Base-by-base conservation (phyloP, 2,329 filamentous ascomycete genomes). In the Stromatinia cepivora region DNA sequence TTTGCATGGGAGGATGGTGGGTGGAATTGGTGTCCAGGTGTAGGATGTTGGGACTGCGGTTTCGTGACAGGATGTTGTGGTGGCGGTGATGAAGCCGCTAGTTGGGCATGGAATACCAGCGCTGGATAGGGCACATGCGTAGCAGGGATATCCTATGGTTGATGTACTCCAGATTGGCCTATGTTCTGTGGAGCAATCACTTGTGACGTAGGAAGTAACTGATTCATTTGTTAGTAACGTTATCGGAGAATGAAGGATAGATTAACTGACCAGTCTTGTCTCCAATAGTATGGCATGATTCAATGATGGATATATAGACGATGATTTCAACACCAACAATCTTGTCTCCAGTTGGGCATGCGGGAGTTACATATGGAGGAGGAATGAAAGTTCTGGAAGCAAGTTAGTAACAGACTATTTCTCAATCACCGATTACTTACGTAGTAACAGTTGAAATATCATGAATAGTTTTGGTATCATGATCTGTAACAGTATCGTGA, bases 301-400 rank as follows among this genome's bases (percentile, higher is more conserved):
- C 77, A 11, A 73, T 74, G 28, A 79, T 71, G 9, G 76, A 74
- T 39, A 79, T 72, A 56, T 77, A 72, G 42, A 78, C 70, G 31
- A 79, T 75, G 25, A 79, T 72, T 69, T 80, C 78, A 53, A 80
- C 69, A 58, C 78, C 78, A 34, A 80, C 74, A 67, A 75, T 70
- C 58, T 71, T 65, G 20, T 70, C 52, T 13, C 17, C 28, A 8
- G 58, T 66, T 58, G 73, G 72, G 25, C 64, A 53, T 7, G 69
- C 15, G 4, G 73, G 72, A 20, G 73, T 74, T 20, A 73, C 69
- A 48, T 66, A 73, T 53, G 73, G 69, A 31, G 68, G 63, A 39
- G 71, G 69, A 31, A 66, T 66, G 34, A 72, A 71, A 20, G 70
- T 71, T n/a, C 70, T 73, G 31, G 56, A 20, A 28, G 53, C 10